Base-by-base conservation (phyloP, 2,329 filamentous ascomycete genomes). In the Diaporthe sp. region DNA sequence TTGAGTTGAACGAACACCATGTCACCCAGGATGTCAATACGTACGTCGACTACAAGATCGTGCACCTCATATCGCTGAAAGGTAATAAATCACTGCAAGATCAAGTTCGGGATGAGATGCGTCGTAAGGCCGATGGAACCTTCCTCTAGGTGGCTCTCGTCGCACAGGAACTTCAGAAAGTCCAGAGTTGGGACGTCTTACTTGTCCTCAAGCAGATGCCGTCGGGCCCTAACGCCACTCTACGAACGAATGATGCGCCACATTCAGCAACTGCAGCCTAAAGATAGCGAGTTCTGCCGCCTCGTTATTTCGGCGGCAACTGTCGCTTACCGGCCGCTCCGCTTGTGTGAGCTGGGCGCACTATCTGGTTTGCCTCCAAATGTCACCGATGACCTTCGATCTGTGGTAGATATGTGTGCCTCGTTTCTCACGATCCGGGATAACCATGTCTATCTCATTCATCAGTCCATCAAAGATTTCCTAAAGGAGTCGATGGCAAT, bases 71-170 rank as follows among this genome's bases (percentile, higher is more conserved):
- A 13, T 6, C 59, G 61, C 82, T 82, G 22, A 72, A 75, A 30
- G 82, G 83, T 66, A 75, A 78, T 59, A 15, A 58, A 4, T 47
- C 74, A 17, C 77, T 75, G 10, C 53, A 72, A 68, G 37, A 76
- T 9, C 66, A 55, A 13, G 76, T 82, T 13, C 63, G 73, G 12
- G 15, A 74, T 22, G 69, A 82, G 73, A 70, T 84, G 15, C 37
- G 0, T 71, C 55, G 22, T 82, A n/a, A 86, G 32, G 82, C 84
- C 15, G 74, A 83, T 42, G 81, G 78, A 22, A 87, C 84, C 0
- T 86, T 86, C 70, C 83, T 87, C 42, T 87, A 84, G 85, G 85
- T 85, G 27, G 81, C 84, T n/a, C 79, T 86, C 53, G 83, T 85
- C 12, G 84, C 79, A 71, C 73, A 83, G 75, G 74, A 79, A 12